Evolutionary conservation across 2,329 filamentous ascomycete species (phyloP).

Genomic region (Pestalotiopsis sp.): DNA sequence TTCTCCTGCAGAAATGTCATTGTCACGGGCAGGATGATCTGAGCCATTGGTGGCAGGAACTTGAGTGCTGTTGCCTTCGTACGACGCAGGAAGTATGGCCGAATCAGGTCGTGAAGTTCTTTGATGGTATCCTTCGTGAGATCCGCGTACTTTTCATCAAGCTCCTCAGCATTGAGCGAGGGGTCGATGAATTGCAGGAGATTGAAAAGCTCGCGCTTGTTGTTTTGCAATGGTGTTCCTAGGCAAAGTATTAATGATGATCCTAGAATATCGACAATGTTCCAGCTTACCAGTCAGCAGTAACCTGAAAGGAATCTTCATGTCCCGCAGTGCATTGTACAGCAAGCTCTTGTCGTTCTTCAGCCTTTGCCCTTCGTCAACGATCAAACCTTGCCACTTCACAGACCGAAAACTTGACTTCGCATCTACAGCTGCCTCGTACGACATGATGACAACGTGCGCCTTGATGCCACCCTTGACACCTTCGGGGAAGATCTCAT

Average conservation of each 20-base stretch:
- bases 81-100: conserved; percentile 68
- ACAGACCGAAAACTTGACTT: conserved; percentile 68
- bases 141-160: conserved; percentile 76
- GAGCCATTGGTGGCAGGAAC: conserved; percentile 88
- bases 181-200: conserved; percentile 91
- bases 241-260: neutral
- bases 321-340: conserved; percentile 70
- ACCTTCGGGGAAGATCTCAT: conserved; percentile 78
- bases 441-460: conserved; percentile 93
- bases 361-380: conserved; percentile 92
- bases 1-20: conserved; percentile 95
- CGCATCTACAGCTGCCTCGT: conserved; percentile 81
- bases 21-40: conserved; percentile 93
- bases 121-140: conserved; percentile 81
- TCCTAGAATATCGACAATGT: neutral
- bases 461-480: conserved; percentile 72
- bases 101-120: conserved; percentile 79
- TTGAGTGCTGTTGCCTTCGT: conserved; percentile 91
- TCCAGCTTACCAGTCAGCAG: conserved; percentile 62
- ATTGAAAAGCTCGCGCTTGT: conserved; percentile 92
- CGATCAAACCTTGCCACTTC: conserved; percentile 83
- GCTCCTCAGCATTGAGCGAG: conserved; percentile 62
- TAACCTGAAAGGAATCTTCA: conserved; percentile 80
- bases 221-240: conserved; percentile 89
- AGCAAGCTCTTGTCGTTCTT: conserved; percentile 89